Conservation (phyloP, 352 stramenopile species). For the Phytophthora uliginosa region DNA sequence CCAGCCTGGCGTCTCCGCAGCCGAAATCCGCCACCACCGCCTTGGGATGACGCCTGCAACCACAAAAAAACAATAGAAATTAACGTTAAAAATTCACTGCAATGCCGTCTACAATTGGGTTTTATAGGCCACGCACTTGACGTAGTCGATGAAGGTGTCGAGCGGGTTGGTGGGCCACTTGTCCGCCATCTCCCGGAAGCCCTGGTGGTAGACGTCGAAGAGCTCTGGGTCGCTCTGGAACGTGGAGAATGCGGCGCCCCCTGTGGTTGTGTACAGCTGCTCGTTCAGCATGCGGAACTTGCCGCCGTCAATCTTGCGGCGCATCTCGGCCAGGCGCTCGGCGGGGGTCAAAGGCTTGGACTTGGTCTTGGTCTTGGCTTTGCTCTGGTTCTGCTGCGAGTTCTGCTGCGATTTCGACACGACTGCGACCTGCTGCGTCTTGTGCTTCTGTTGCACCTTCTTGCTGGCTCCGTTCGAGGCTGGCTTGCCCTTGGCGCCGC, state of each 20-base stretch:
- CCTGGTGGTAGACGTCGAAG: slow-evolving; percentile 98
- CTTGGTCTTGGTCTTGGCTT: slow-evolving; percentile 27
- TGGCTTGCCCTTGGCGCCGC: slow-evolving; percentile 31
- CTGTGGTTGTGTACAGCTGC: slow-evolving; percentile 98
- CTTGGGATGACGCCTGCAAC: slow-evolving; percentile 64
- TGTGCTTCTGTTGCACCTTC: slow-evolving; percentile 31
- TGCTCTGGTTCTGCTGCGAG: slow-evolving; percentile 33
- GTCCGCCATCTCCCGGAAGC: slow-evolving; percentile 97
- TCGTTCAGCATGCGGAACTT: slow-evolving; percentile 99
- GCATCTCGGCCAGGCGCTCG: slow-evolving; percentile 81
- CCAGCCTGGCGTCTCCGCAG: slow-evolving; percentile 97
- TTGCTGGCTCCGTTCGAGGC: slow-evolving; percentile 22
- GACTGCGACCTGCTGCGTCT: slow-evolving; percentile 29
- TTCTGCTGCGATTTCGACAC: slow-evolving; percentile 35
- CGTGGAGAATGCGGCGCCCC: slow-evolving; percentile 87
- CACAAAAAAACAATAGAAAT: slow-evolving; percentile 7
- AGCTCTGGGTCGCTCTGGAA: slow-evolving; percentile 96
- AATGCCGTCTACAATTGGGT: not conserved
- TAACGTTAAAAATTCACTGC: not conserved
- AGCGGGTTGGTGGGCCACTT: slow-evolving; percentile 98
- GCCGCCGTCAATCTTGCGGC: slow-evolving; percentile 91
- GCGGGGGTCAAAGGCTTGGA: slow-evolving; percentile 29
- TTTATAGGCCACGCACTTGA: slow-evolving; percentile 70
- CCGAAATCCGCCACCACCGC: slow-evolving; percentile 98
- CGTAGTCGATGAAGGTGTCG: slow-evolving; percentile 96